These are phyloP conservation scores for Akanthomyces lecanii DNA, from an alignment of 2,329 filamentous ascomycete genomes.

Conservation along the genomic window DNA sequence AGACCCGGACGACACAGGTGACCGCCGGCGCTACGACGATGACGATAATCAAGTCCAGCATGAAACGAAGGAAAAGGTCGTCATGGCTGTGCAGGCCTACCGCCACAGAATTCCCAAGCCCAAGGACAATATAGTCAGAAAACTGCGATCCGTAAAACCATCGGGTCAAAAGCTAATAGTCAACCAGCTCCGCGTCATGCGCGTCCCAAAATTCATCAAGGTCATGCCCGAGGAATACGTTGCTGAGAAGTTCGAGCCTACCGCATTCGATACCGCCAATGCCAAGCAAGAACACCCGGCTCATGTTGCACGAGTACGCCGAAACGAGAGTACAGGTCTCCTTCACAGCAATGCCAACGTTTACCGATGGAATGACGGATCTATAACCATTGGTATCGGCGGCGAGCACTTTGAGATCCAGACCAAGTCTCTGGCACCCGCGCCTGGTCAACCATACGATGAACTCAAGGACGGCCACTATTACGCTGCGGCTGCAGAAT, in stretches of 20 bases:
- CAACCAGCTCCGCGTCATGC: conserved; percentile 61
- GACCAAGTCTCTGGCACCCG: conserved; percentile 64
- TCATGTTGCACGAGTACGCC: conserved; percentile 65
- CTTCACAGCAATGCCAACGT: conserved; percentile 72
- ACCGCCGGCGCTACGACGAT: conserved; percentile 39
- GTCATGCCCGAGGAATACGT: conserved; percentile 66
- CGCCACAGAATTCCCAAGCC: conserved; percentile 68
- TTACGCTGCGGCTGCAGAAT: conserved; percentile 69
- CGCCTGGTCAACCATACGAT: conserved; percentile 55
- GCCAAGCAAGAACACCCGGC: conserved; percentile 52
- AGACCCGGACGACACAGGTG: conserved; percentile 44
- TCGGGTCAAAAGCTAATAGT: conserved; percentile 3
- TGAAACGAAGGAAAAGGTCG: conserved; percentile 49
- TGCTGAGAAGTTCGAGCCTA: conserved; percentile 60
- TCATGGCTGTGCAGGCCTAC: conserved; percentile 61
- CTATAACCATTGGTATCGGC: conserved; percentile 69
- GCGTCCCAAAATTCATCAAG: conserved; percentile 68
- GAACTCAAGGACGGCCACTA: conserved; percentile 69
- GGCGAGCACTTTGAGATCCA: conserved; percentile 72
- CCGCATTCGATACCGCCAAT: conserved; percentile 50
- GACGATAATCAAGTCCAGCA: conserved; percentile 43
- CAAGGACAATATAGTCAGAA: conserved; percentile 63
- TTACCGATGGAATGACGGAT: conserved; percentile 76
- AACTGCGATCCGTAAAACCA: background rate
- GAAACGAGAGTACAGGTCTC: conserved; percentile 59